Conservation (phyloP, 108 stramenopile genomes). For the Skeletonema tropicum region DNA sequence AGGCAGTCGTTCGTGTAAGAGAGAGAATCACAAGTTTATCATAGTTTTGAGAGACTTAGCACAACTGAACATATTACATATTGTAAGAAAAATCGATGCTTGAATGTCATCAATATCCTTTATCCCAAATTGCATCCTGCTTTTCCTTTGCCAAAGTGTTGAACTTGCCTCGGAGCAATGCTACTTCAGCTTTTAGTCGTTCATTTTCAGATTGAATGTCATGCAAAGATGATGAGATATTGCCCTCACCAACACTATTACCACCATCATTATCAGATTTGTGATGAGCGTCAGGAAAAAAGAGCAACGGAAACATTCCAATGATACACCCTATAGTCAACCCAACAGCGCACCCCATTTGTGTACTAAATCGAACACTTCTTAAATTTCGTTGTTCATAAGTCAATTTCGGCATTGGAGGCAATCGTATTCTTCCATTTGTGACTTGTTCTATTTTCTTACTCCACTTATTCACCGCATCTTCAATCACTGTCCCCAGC, state of each 20-base stretch:
- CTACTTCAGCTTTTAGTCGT: conserved; percentile 35
- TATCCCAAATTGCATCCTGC: conserved; percentile 7
- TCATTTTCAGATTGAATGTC: conserved; percentile 53
- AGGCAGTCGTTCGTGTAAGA: conserved; percentile 56
- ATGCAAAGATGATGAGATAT: neutral
- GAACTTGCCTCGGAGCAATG: conserved; percentile 16
- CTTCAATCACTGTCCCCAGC: conserved; percentile 90
- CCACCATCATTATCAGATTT: conserved; percentile 9
- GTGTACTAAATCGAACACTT: conserved; percentile 67
- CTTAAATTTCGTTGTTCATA: conserved; percentile 80
- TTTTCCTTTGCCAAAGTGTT: conserved; percentile 17
- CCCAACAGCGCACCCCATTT: conserved; percentile 86
- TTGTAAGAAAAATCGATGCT: neutral
- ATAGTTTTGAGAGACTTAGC: neutral
- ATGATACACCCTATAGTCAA: conserved; percentile 93
- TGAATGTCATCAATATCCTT: conserved; percentile 4
- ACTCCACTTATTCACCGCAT: conserved; percentile 41
- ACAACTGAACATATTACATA: neutral
- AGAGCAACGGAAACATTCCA: conserved; percentile 95
- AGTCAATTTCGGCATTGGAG: conserved; percentile 71
- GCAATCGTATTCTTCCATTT: conserved; percentile 22
- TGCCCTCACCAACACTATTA: neutral
- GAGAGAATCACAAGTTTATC: conserved; percentile 14
- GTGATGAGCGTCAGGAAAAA: conserved; percentile 48
- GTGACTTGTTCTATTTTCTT: conserved; percentile 20